A percentile compares a stretch with the other conserved stretches of the same genome.
These are phyloP conservation scores for Trametes cingulata DNA, from an alignment of 768 basidiomycete genomes.

Conservation along the genomic window DNA sequence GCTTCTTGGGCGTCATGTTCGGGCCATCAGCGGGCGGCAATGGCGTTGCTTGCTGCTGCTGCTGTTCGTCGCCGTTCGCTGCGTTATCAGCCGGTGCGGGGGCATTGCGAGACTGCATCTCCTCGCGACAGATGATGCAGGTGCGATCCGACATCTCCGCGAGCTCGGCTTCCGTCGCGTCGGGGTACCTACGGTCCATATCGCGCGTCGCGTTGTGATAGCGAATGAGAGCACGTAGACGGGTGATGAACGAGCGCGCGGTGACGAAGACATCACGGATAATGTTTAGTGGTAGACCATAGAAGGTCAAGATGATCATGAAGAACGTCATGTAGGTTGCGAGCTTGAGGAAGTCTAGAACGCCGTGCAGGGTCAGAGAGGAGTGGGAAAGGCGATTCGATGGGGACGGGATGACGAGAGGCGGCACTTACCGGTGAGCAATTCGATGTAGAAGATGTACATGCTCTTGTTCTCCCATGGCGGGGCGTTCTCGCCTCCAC, in stretches of 20 bases:
- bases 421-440: slow-evolving; percentile 71
- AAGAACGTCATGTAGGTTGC: slow-evolving; percentile 93
- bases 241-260: slow-evolving; percentile 85
- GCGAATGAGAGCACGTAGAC: slow-evolving; percentile 84
- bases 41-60: not conserved
- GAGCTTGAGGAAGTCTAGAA: slow-evolving; percentile 87
- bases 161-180: slow-evolving; percentile 87
- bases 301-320: slow-evolving; percentile 88
- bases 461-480: slow-evolving; percentile 99
- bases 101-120: slow-evolving; percentile 60
- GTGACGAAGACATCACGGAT: slow-evolving; percentile 97
- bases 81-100: slow-evolving; percentile 16
- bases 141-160: slow-evolving; percentile 81
- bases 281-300: slow-evolving; percentile 94
- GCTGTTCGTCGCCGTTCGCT: slow-evolving; percentile 27
- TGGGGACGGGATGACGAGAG: not conserved
- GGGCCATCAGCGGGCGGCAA: slow-evolving; percentile 57
- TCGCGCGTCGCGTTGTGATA: slow-evolving; percentile 94
- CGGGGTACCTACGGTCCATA: slow-evolving; percentile 95
- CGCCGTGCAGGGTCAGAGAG: not conserved
- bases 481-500: slow-evolving; percentile 83
- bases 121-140: slow-evolving; percentile 98
- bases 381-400: not conserved
- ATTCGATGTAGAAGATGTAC: slow-evolving; percentile 93
- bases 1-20: slow-evolving; percentile 94